phyloP scores from a whole-genome alignment of 768 basidiomycete species.

The Lanmaoa rubissima region DNA sequence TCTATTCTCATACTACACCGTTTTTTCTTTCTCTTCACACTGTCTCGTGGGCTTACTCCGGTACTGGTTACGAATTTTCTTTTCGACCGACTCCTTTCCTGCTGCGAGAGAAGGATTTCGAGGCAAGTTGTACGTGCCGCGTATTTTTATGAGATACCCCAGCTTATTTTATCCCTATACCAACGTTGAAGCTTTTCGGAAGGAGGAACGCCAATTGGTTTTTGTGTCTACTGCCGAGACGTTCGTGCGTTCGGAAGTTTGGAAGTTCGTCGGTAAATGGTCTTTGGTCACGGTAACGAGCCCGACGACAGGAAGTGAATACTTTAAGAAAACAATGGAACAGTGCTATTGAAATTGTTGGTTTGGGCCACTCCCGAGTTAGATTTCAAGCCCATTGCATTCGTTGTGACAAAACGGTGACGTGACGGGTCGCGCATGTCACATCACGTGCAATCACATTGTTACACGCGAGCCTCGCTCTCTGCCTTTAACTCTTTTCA shows the following conservation, averaged over 20 bases:
- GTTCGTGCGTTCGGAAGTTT: neutral
- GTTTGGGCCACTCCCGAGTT: neutral
- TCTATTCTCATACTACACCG: slow-evolving; percentile 3
- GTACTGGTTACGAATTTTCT: slow-evolving; percentile 26
- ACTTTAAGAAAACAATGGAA: neutral
- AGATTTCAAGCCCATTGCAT: neutral
- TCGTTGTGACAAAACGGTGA: neutral
- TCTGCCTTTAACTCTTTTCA: neutral
- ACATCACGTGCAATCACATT: slow-evolving; percentile 21
- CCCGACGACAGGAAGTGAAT: neutral
- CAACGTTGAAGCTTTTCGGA: neutral
- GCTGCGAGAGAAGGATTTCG: neutral
- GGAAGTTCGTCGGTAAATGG: neutral
- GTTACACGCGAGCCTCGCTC: slow-evolving; percentile 9
- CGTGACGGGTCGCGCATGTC: slow-evolving; percentile 28
- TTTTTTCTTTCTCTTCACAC: neutral
- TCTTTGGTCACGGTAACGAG: neutral
- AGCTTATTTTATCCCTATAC: slow-evolving; percentile 9
- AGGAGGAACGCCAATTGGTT: neutral
- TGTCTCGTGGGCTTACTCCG: slow-evolving; percentile 7
- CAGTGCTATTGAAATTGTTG: neutral
- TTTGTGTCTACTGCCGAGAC: no score
- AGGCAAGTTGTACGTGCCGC: slow-evolving; percentile 9
- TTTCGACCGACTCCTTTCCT: slow-evolving; percentile 2
- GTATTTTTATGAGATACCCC: slow-evolving; percentile 30